phyloP scores from a whole-genome alignment of 1,139 yeast genomes.

The Yamadazyma taylorii region DNA sequence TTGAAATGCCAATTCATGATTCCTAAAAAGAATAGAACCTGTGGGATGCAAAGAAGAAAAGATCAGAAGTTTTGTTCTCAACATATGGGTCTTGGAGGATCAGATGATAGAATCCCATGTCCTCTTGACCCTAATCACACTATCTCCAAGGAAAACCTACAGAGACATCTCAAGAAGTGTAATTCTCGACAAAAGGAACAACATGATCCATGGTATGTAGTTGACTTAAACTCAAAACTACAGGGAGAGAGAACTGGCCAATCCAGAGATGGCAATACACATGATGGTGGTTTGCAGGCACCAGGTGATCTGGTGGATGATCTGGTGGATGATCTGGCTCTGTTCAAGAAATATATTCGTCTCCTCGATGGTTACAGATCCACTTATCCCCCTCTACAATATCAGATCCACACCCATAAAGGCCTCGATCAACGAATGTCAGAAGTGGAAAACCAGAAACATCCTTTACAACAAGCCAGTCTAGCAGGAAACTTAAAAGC shows the following conservation, averaged over 20 bases:
- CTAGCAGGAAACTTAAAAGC: slow-evolving; percentile 66
- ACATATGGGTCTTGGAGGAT: slow-evolving; percentile 39
- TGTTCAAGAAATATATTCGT: slow-evolving; percentile 30
- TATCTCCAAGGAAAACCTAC: slow-evolving; percentile 60
- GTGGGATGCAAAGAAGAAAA: slow-evolving; percentile 61
- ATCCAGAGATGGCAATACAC: too few relatives aligned
- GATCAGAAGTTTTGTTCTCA: slow-evolving; percentile 61
- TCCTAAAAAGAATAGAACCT: slow-evolving; percentile 49
- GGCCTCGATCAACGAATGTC: slow-evolving; percentile 40
- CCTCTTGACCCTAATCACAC: slow-evolving; percentile 77
- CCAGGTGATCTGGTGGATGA: too few relatives aligned
- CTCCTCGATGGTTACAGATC: slow-evolving; percentile 20
- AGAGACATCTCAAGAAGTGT: slow-evolving; percentile 63
- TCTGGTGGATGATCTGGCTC: slow-evolving; percentile 15
- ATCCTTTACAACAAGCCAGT: slow-evolving; percentile 80
- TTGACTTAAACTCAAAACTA: slow-evolving; percentile 38
- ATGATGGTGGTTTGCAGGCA: too few relatives aligned
- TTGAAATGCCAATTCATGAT: slow-evolving; percentile 49
- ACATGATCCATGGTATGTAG: slow-evolving; percentile 44
- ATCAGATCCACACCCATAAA: slow-evolving; percentile 21
- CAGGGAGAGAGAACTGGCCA: too few relatives aligned
- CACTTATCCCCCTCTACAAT: slow-evolving; percentile 13
- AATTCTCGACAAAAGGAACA: slow-evolving; percentile 38
- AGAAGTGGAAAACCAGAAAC: slow-evolving; percentile 56
- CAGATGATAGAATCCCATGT: slow-evolving; percentile 59